Conservation (phyloP, 208 protist genomes). For the Leishmania amazonensis region DNA sequence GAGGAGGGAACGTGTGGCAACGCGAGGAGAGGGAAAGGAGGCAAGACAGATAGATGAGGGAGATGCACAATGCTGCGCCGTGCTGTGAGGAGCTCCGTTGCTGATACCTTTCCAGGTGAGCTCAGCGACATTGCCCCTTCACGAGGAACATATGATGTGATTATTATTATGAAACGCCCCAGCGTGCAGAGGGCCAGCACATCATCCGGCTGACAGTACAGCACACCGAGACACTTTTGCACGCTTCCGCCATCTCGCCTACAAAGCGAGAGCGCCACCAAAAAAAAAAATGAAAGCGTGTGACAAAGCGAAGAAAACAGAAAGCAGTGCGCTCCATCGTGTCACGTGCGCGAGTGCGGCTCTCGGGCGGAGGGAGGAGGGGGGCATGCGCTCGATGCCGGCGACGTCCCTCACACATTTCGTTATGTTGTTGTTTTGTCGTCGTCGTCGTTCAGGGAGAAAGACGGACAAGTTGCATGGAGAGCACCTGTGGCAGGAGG, state of each 20-base stretch:
- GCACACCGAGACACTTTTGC: not conserved
- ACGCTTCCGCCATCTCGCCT: not conserved
- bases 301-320: not conserved
- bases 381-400: not conserved
- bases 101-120: not conserved
- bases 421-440: not conserved
- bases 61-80: not conserved
- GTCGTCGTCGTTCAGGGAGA: not conserved
- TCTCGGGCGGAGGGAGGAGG: not conserved
- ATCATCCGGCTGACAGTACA: not conserved
- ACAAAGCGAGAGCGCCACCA: not conserved
- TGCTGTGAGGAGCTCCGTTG: not conserved
- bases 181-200: not conserved
- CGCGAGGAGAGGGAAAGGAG: not conserved
- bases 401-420: not conserved
- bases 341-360: not conserved
- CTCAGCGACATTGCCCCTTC: not conserved
- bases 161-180: not conserved
- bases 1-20: not conserved
- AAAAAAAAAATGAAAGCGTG: not conserved
- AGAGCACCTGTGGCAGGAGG: not conserved
- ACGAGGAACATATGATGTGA: too few species aligned
- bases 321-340: slow-evolving; percentile 2
- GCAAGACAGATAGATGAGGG: not conserved
- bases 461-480: not conserved